A percentile compares a stretch with the other conserved stretches of the same genome.
These are phyloP conservation scores for Lepidium sativum DNA, from an alignment of 345 rosid species.

Conservation along the genomic window DNA sequence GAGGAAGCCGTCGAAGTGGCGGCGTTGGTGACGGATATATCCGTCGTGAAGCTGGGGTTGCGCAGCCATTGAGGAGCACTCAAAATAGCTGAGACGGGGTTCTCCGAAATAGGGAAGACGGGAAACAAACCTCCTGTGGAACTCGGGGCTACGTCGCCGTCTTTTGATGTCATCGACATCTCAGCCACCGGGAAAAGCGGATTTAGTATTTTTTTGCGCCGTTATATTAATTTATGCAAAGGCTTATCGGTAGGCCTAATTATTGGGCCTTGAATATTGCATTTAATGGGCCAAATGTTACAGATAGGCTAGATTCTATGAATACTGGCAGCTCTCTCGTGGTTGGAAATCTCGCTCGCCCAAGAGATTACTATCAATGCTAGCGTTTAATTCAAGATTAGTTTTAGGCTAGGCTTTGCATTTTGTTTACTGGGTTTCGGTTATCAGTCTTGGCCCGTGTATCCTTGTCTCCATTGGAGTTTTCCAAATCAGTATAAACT, in stretches of 20 bases:
- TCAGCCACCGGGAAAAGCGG: not conserved
- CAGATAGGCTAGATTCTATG: not conserved
- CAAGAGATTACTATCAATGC: too few species aligned
- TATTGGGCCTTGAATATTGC: not conserved
- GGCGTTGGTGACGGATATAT: conserved; percentile 50
- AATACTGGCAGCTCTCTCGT: too few species aligned
- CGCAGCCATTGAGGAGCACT: conserved; percentile 55
- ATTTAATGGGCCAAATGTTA: not conserved
- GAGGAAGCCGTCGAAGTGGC: conserved; percentile 33
- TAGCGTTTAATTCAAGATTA: too few species aligned
- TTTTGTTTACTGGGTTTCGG: too few species aligned
- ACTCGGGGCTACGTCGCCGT: conserved; percentile 20
- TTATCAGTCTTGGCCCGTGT: too few species aligned
- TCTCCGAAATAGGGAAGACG: conserved; percentile 23
- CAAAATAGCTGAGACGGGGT: conserved; percentile 16
- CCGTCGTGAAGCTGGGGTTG: conserved; percentile 78
- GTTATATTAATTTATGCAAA: not conserved
- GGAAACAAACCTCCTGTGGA: conserved; percentile 38
- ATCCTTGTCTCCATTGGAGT: too few species aligned
- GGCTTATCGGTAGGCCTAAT: not conserved
- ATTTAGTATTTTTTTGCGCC: not conserved
- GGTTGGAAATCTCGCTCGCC: too few species aligned
- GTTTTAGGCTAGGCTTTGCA: too few species aligned
- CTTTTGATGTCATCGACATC: conserved; percentile 20
- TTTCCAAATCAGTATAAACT: too few species aligned